Percentiles rank a stretch among this genome's conserved stretches.
Evolutionary conservation across 2,329 filamentous ascomycete species (phyloP).

Genomic region (Zalaria obscura): DNA sequence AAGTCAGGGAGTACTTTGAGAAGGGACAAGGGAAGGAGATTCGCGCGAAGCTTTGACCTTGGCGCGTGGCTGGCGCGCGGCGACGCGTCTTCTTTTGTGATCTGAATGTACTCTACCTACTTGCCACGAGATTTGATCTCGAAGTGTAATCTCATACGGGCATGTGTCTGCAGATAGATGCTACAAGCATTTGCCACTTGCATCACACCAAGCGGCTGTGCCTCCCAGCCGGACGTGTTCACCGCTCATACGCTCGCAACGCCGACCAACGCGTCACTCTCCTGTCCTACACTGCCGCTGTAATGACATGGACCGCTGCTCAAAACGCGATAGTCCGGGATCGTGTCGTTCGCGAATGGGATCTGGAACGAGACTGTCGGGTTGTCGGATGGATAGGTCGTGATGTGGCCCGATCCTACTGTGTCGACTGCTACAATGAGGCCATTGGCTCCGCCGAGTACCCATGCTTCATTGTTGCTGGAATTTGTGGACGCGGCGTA

Average conservation of each 20-base stretch:
- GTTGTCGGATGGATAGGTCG: conserved; percentile 17
- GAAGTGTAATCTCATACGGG: too few relatives aligned
- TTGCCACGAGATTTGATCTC: too few relatives aligned
- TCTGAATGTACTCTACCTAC: too few relatives aligned
- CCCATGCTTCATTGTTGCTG: conserved; percentile 12
- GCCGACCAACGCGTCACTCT: too few relatives aligned
- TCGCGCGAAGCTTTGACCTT: conserved; percentile 18
- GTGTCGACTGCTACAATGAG: conserved; percentile 19
- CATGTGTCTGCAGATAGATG: too few relatives aligned
- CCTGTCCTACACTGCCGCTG: conserved; percentile 1
- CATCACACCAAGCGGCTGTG: too few relatives aligned
- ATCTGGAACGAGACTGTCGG: conserved; percentile 15
- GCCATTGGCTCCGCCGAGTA: conserved; percentile 19
- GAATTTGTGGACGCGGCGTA: conserved; percentile 6
- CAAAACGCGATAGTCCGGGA: conserved; percentile 4
- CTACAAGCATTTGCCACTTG: too few relatives aligned
- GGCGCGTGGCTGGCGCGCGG: too few relatives aligned
- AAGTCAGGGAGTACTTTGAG: conserved; percentile 64
- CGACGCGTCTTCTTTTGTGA: too few relatives aligned
- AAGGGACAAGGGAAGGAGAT: conserved; percentile 16
- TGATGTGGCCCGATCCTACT: conserved; percentile 17
- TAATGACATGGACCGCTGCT: conserved; percentile 4
- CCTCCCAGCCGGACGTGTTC: too few relatives aligned
- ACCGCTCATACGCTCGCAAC: too few relatives aligned
- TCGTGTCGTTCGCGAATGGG: conserved; percentile 13